Evolutionary conservation across 2,329 filamentous ascomycete genomes (phyloP), one percentile per base, ranked within the genome.

Genomic region (Talaromyces sp.): DNA sequence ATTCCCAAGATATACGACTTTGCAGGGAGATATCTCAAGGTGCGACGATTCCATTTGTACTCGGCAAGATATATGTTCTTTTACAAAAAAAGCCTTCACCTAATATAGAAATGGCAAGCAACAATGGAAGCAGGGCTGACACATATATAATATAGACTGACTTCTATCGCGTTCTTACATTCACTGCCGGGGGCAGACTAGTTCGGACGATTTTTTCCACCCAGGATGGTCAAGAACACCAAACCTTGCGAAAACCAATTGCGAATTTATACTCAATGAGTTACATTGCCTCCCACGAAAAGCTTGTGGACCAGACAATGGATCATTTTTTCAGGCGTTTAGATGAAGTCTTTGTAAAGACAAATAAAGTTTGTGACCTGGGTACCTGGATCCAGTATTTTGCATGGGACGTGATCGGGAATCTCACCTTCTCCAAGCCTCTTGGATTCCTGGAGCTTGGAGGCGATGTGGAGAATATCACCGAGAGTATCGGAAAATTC

Each of bases 391-490:
- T 62, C n/a, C 50, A 66, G n/a, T 44, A 23, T 33, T 62, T 35
- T 18, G 74, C 74, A 0, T 75, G 75, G 57, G 75, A 76, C 65
- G 74, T 76, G 1, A 75, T 77, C 16, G 72, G 73, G 1, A 70
- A 74, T 33, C 60, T 77, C 28, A 77, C 74, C 1, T 76, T 74
- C 61, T 72, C 70, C 9, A 71, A 69, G 16, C 68, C 69, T 5
- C 67, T 75, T 8, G 74, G 74, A 0, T 76, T 76, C 61, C 62
- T 77, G 1, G 71, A 77, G 46, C 42, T 68, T 11, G 72, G 70
- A 0, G 42, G 58, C 0, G 75, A 77, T 65, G 68, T 76, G 3
- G 70, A 72, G 42, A 67, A 68, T 0, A 74, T 77, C 44, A 71
- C 76, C 6, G 64, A 52, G 0, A 66, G 66, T 2, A 68, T 76